Percentiles rank a stretch among this genome's conserved stretches.
These are phyloP conservation scores for Raphidocelis subcapitata DNA, from an alignment of 139 green algal species.

Conservation along the genomic window DNA sequence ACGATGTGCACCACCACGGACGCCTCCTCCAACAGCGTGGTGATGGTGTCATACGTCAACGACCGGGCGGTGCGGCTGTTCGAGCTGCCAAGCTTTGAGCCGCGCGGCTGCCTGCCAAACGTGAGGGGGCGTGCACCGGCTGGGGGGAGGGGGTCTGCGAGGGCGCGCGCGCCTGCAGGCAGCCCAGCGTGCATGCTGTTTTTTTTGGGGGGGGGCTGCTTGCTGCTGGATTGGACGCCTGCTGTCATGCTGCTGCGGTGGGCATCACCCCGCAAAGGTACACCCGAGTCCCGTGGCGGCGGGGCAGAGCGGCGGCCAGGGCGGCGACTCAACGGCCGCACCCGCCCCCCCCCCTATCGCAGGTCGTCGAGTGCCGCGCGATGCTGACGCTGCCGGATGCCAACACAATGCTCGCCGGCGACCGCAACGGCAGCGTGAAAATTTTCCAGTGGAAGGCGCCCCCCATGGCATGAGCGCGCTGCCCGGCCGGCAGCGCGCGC, in stretches of 20 bases:
- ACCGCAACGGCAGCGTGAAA: constrained; percentile 15
- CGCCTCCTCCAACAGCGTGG: constrained; percentile 3
- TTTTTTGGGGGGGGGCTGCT: no score
- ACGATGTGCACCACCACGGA: constrained; percentile 15
- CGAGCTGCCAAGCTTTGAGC: constrained; percentile 21
- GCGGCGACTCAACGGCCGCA: no score
- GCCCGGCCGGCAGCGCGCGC: no score
- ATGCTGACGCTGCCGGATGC: constrained; percentile 19
- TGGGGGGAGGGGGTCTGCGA: background rate
- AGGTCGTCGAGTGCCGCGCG: constrained; percentile 21
- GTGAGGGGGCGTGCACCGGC: background rate
- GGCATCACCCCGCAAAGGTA: no score
- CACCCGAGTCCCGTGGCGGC: no score
- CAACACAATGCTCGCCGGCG: constrained; percentile 26
- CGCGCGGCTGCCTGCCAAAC: constrained; percentile 18
- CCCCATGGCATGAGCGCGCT: no score
- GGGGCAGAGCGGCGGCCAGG: no score
- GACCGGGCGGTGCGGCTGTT: constrained; percentile 17
- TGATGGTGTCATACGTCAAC: constrained; percentile 17
- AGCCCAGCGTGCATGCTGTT: no score
- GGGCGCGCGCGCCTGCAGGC: background rate
- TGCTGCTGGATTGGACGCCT: no score
- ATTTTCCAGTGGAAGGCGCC: constrained; percentile 24
- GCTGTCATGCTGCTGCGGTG: no score
- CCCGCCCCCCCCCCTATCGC: background rate